Evolutionary conservation across 1,284 basidiomycete genomes (phyloP).

Genomic region (Pseudozyma thailandica): DNA sequence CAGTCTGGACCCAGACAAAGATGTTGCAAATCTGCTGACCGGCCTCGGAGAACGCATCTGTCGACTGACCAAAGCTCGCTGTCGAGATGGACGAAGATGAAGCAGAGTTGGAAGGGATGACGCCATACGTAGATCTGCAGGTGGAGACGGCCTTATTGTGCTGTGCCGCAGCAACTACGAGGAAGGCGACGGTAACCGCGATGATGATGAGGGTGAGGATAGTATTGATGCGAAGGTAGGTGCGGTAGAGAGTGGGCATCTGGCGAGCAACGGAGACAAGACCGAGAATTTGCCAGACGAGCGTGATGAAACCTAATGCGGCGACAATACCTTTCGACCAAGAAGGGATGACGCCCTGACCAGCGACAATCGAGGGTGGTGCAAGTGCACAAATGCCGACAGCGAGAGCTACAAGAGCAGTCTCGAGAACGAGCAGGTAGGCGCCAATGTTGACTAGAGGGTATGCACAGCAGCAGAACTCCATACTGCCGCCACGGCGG

Average conservation of each 20-base stretch:
- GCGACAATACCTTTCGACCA: slow-evolving; percentile 61
- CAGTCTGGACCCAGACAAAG: slow-evolving; percentile 64
- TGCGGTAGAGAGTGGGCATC: slow-evolving; percentile 54
- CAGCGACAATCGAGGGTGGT: slow-evolving; percentile 62
- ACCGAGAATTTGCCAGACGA: slow-evolving; percentile 63
- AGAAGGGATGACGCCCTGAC: slow-evolving; percentile 53
- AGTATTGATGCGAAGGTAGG: slow-evolving; percentile 63
- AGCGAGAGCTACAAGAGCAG: slow-evolving; percentile 56
- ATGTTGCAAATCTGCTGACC: slow-evolving; percentile 61
- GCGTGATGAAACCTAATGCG: slow-evolving; percentile 54
- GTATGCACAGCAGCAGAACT: slow-evolving; percentile 65
- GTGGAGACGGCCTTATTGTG: slow-evolving; percentile 47
- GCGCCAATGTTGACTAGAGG: slow-evolving; percentile 66
- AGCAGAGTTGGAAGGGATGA: slow-evolving; percentile 22
- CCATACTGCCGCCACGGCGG: slow-evolving; percentile 40
- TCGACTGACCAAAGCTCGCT: slow-evolving; percentile 15
- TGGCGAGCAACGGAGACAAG: slow-evolving; percentile 53
- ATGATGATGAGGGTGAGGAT: slow-evolving; percentile 57
- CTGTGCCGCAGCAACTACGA: slow-evolving; percentile 49
- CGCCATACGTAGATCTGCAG: slow-evolving; percentile 52
- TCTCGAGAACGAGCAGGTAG: slow-evolving; percentile 60
- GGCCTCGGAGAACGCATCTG: slow-evolving; percentile 26
- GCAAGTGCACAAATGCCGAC: slow-evolving; percentile 59
- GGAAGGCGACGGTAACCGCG: slow-evolving; percentile 56
- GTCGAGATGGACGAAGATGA: slow-evolving; percentile 15